These are phyloP conservation scores for Trichocomaceae sp. DNA, from an alignment of 2,329 filamentous ascomycete species.

Conservation along the genomic window DNA sequence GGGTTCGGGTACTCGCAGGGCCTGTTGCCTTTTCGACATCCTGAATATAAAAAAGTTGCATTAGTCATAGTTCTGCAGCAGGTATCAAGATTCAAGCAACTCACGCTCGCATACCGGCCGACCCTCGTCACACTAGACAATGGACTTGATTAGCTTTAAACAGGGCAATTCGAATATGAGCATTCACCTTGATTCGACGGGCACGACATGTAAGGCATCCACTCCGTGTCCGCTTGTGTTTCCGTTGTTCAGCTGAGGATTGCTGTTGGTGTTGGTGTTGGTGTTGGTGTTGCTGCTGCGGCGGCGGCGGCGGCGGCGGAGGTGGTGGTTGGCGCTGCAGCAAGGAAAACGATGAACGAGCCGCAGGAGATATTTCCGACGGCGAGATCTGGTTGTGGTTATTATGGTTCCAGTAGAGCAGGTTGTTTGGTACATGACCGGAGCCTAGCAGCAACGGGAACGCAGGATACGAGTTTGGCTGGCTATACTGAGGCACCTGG, in stretches of 20 bases:
- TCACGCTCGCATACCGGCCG: conserved; percentile 75
- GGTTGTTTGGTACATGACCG: conserved; percentile 36
- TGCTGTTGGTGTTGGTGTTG: conserved; percentile 65
- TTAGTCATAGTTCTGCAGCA: not conserved
- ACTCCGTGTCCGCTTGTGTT: conserved; percentile 86
- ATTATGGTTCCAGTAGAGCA: conserved; percentile 39
- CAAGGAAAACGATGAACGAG: conserved; percentile 20
- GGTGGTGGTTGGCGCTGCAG: conserved; percentile 22
- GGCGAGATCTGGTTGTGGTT: not conserved
- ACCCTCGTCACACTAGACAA: conserved; percentile 73
- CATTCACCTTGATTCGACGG: conserved; percentile 67
- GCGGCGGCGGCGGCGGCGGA: not conserved
- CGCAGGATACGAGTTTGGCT: conserved; percentile 24
- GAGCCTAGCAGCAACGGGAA: conserved; percentile 31
- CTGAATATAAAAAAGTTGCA: conserved; percentile 34
- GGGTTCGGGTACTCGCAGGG: conserved; percentile 82
- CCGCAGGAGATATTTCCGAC: conserved; percentile 11
- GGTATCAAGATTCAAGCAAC: conserved; percentile 21
- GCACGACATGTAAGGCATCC: conserved; percentile 90
- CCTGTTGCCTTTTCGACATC: conserved; percentile 84
- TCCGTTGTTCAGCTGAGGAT: conserved; percentile 60
- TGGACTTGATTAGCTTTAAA: not conserved
- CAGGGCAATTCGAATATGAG: not conserved
- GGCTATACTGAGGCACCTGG: conserved; percentile 13
- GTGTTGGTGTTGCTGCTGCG: conserved; percentile 69